Evolutionary conservation across 2,329 filamentous ascomycete genomes (phyloP), one percentile per base, ranked within the genome.

Genomic region (Stemphylium lycopersici): DNA sequence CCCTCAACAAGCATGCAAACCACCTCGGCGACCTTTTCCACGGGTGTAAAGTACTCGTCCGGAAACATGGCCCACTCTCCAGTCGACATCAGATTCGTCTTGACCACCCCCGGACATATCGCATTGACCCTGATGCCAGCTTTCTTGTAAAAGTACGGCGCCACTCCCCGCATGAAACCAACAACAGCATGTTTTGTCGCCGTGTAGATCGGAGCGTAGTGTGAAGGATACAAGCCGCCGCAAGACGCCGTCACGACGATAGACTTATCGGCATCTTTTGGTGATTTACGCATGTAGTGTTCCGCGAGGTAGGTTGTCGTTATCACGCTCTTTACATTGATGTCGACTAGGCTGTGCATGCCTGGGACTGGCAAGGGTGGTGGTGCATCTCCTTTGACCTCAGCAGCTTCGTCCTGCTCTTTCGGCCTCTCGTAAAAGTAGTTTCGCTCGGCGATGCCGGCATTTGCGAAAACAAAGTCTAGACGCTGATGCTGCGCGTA

Each of bases 401-500:
- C 22, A 7, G 6, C 22, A 7, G 6, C 6, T 24, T 24, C 22
- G 6, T 24, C 22, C 6, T 24, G 22, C 22, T 24, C 22, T 6
- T 24, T 24, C 22, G 6, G 33, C 13, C n/a, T 7, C 6, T 62
- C 65, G 61, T 73, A 78, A 65, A 78, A 78, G 48, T 75, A 76
- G 29, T 62, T 55, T 24, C 69, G 66, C 51, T 79, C 77, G 15
- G 78, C 65, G 34, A 80, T 72, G 6, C 79, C 79, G 2, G 78
- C 79, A 51, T 81, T 81, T 22, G 77, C 79, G 61, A 80, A 80
- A 42, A 80, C 77, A 55, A 81, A 79, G 64, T 81, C 79, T 6
- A 81, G 48, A 34, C n/a, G 40, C 12, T 22, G 24, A 18, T 52
- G n/a, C 32, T 33, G 15, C 2, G 13, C 4, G 20, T 16, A 43